Percentiles rank a stretch among this genome's conserved stretches.
phyloP scores from a whole-genome alignment of 2,329 filamentous ascomycete species.

The Colletotrichum lindemuthianum region DNA sequence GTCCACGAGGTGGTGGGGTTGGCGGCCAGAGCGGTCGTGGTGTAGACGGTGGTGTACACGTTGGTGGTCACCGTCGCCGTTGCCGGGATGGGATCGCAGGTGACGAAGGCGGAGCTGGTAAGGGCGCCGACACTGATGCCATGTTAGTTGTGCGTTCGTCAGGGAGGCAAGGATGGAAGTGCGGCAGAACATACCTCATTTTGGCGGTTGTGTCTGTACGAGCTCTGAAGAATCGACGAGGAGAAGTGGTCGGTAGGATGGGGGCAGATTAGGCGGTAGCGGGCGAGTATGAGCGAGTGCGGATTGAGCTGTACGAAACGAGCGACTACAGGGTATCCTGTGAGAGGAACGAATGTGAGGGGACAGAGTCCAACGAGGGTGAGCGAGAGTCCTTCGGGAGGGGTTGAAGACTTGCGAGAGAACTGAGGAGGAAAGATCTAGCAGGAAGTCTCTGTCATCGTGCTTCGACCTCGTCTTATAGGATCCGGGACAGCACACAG shows the following conservation, averaged over 20 bases:
- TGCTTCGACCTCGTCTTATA: slow-evolving; percentile 20
- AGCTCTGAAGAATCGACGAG: background rate
- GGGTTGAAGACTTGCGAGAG: slow-evolving; percentile 9
- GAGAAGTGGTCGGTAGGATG: background rate
- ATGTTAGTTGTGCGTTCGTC: slow-evolving; percentile 31
- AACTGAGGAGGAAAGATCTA: slow-evolving; percentile 5
- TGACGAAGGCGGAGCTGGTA: slow-evolving; percentile 43
- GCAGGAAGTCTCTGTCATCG: background rate
- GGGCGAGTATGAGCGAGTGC: background rate
- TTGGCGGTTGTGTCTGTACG: slow-evolving; percentile 25
- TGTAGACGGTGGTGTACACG: slow-evolving; percentile 50
- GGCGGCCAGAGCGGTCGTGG: slow-evolving; percentile 48
- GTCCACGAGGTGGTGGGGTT: slow-evolving; percentile 50
- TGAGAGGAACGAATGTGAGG: slow-evolving; percentile 21
- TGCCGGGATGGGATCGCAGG: slow-evolving; percentile 40
- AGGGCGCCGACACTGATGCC: slow-evolving; percentile 42
- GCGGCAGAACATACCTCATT: slow-evolving; percentile 32
- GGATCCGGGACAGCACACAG: background rate
- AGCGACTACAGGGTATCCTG: slow-evolving; percentile 17
- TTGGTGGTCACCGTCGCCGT: slow-evolving; percentile 39
- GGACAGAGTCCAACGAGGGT: slow-evolving; percentile 22
- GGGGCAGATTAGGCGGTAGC: background rate
- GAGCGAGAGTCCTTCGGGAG: slow-evolving; percentile 8
- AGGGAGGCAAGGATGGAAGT: too few species aligned
- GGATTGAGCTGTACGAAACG: slow-evolving; percentile 24